Conservation (phyloP, 805 yeast genomes). For the Debaryomyces maramus region DNA sequence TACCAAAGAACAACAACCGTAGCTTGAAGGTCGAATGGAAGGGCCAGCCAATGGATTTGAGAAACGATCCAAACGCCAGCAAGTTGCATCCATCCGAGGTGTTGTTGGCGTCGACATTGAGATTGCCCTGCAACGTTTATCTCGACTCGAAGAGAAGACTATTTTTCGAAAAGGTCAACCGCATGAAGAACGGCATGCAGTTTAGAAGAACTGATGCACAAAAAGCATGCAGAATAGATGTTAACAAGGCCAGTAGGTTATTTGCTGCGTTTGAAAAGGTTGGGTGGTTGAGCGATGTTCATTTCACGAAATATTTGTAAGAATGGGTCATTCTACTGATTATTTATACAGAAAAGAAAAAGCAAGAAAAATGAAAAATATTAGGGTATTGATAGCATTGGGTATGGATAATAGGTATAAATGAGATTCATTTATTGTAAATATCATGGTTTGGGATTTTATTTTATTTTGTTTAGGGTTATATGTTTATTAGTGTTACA, state of each 20-base stretch:
- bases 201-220: constrained; percentile 97
- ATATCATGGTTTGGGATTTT: neutral
- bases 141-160: constrained; percentile 68
- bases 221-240: constrained; percentile 96
- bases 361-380: neutral
- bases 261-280: constrained; percentile 88
- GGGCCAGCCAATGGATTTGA: constrained; percentile 94
- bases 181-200: constrained; percentile 67
- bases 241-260: constrained; percentile 89
- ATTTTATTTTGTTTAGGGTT: neutral
- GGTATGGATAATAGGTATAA: constrained; percentile 1
- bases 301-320: constrained; percentile 46
- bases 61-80: constrained; percentile 67
- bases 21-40: constrained; percentile 93
- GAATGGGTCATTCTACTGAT: neutral
- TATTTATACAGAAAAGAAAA: neutral
- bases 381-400: no score
- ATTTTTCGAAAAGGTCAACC: constrained; percentile 83
- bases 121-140: constrained; percentile 85
- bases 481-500: neutral
- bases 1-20: constrained; percentile 66
- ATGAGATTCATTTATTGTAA: neutral
- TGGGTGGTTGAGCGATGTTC: constrained; percentile 84
- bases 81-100: constrained; percentile 91
- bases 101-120: constrained; percentile 77